Evolutionary conservation across 192 early-diverging fungal genomes (phyloP).

Genomic region (Podila clonocystis): DNA sequence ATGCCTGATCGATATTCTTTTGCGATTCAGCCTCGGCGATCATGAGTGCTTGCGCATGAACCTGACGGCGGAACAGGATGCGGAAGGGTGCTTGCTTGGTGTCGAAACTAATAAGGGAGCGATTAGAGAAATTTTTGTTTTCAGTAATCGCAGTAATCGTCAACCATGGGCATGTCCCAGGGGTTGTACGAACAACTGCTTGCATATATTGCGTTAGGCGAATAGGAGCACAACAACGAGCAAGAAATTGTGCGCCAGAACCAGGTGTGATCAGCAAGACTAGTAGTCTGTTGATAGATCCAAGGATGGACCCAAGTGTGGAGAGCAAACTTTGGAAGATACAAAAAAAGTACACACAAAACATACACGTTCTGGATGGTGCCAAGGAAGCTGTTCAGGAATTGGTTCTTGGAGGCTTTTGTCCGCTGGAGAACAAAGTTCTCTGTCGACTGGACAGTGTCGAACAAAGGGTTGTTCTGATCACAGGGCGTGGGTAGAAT

Average conservation of each 20-base stretch:
- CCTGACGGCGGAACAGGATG: slow-evolving; percentile 77
- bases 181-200: too few relatives aligned
- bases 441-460: slow-evolving; percentile 66
- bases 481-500: slow-evolving; percentile 64
- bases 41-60: slow-evolving; percentile 70
- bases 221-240: too few relatives aligned
- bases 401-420: slow-evolving; percentile 62
- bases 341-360: too few relatives aligned
- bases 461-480: slow-evolving; percentile 74
- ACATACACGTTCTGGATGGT: slow-evolving; percentile 95
- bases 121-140: too few relatives aligned
- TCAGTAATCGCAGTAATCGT: too few relatives aligned
- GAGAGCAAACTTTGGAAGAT: neutral
- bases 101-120: slow-evolving; percentile 70
- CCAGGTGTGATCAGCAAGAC: too few relatives aligned
- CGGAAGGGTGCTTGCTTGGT: slow-evolving; percentile 93
- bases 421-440: slow-evolving; percentile 79
- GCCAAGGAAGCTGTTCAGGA: slow-evolving; percentile 78
- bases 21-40: slow-evolving; percentile 86
- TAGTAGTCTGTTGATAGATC: too few relatives aligned
- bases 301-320: too few relatives aligned
- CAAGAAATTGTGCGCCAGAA: too few relatives aligned
- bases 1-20: slow-evolving; percentile 87
- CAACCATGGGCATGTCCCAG: too few relatives aligned
- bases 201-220: too few relatives aligned